Conservation (phyloP, 179 eudicot species). For the Vitellaria paradoxa region DNA sequence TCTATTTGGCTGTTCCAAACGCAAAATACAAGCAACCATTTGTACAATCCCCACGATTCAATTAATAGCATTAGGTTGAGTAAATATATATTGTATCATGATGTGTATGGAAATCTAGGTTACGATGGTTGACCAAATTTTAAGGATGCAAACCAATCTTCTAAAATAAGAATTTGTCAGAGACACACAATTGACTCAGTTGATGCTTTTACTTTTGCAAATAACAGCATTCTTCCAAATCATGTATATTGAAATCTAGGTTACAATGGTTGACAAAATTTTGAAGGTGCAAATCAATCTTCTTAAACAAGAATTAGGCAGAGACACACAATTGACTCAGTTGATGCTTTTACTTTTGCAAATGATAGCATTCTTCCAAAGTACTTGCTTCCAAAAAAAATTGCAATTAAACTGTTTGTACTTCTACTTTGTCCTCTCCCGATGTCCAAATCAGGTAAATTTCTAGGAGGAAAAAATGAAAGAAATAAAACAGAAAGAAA, state of each 20-base stretch:
- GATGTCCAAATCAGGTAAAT: too few relatives aligned
- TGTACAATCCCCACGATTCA: too few relatives aligned
- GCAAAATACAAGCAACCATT: too few relatives aligned
- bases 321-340: not conserved
- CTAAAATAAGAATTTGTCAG: constrained; percentile 4
- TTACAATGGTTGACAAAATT: not conserved
- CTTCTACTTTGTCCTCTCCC: too few relatives aligned
- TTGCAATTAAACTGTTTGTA: too few relatives aligned
- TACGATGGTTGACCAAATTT: not conserved
- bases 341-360: not conserved
- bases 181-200: not conserved
- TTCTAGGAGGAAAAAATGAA: too few relatives aligned
- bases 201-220: not conserved
- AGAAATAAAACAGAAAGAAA: too few relatives aligned
- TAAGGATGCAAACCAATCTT: not conserved
- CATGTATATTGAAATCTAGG: too few relatives aligned
- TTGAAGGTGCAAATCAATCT: not conserved
- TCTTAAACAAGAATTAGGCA: constrained; percentile 3
- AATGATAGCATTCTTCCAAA: not conserved
- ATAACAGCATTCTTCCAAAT: not conserved
- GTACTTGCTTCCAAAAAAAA: too few relatives aligned
- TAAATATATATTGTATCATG: too few relatives aligned
- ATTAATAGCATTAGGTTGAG: too few relatives aligned
- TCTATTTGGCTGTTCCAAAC: not conserved
- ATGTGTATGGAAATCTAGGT: too few relatives aligned